phyloP scores from a whole-genome alignment of 2,329 filamentous ascomycete genomes.

The Stemphylium beticola region DNA sequence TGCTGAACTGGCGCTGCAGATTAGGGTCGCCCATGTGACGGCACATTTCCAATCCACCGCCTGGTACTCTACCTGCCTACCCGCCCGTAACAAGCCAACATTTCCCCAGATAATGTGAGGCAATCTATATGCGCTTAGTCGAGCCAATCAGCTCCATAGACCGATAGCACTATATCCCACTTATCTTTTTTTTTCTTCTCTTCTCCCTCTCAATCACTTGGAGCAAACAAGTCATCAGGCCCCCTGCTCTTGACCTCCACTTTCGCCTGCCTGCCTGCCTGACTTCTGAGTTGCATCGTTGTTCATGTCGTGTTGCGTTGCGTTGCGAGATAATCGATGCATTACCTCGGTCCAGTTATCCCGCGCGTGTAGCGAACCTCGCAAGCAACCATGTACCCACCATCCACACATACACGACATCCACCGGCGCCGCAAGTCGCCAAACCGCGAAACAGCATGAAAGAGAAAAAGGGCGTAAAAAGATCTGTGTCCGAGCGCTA shows the following conservation, averaged over 20 bases:
- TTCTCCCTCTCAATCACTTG: background rate
- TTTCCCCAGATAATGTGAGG: conserved; percentile 8
- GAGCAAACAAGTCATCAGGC: background rate
- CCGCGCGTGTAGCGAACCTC: too few species aligned
- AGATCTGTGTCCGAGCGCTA: background rate
- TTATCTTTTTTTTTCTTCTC: background rate
- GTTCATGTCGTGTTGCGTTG: background rate
- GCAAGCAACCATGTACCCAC: too few species aligned
- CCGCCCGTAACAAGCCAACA: conserved; percentile 4
- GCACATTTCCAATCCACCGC: too few species aligned
- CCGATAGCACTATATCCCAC: background rate
- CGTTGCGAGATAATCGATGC: background rate
- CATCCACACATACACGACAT: background rate
- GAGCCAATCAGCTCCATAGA: background rate
- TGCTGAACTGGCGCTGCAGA: background rate
- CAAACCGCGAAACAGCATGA: too few species aligned
- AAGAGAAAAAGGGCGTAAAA: background rate
- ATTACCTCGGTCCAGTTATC: too few species aligned
- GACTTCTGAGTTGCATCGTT: too few species aligned
- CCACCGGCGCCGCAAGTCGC: background rate
- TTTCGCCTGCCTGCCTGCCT: too few species aligned
- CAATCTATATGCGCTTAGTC: conserved; percentile 10
- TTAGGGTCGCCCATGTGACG: conserved; percentile 5
- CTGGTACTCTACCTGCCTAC: background rate
- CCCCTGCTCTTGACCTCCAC: too few species aligned